Conservation (phyloP, 1,284 basidiomycete genomes). For the Tilletia caries region DNA sequence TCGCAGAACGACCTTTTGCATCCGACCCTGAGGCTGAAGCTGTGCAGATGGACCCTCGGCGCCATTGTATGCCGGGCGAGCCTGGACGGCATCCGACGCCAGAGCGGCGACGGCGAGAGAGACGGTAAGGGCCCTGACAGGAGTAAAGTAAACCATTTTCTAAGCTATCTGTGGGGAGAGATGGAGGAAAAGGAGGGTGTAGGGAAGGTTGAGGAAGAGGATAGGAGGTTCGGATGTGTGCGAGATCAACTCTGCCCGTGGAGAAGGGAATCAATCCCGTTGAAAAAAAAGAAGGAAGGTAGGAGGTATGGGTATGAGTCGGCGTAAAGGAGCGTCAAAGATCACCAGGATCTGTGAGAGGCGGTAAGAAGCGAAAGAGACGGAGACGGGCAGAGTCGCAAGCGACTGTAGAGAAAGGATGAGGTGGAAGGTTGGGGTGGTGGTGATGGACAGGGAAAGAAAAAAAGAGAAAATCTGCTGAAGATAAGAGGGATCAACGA, state of each 20-base stretch:
- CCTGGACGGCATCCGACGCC: neutral
- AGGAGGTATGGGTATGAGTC: too few species aligned
- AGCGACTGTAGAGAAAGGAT: neutral
- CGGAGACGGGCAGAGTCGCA: neutral
- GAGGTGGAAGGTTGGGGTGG: neutral
- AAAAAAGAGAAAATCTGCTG: neutral
- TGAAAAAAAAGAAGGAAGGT: neutral
- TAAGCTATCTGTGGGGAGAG: neutral
- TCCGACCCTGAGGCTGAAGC: neutral
- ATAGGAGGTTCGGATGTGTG: neutral
- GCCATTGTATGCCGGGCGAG: slow-evolving; percentile 8
- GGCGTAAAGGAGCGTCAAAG: slow-evolving; percentile 6
- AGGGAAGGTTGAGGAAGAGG: neutral
- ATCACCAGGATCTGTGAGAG: slow-evolving; percentile 14
- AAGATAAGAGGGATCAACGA: neutral
- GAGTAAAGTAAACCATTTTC: slow-evolving; percentile 3
- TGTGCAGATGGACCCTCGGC: neutral
- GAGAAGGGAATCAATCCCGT: neutral
- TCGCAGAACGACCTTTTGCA: slow-evolving; percentile 7
- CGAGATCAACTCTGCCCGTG: slow-evolving; percentile 8
- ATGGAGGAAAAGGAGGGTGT: neutral
- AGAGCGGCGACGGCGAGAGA: neutral
- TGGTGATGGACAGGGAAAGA: neutral
- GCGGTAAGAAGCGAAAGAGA: neutral
- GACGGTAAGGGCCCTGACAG: slow-evolving; percentile 2